Conservation (phyloP, 352 stramenopile genomes). For the Globisporangium barbulae region DNA sequence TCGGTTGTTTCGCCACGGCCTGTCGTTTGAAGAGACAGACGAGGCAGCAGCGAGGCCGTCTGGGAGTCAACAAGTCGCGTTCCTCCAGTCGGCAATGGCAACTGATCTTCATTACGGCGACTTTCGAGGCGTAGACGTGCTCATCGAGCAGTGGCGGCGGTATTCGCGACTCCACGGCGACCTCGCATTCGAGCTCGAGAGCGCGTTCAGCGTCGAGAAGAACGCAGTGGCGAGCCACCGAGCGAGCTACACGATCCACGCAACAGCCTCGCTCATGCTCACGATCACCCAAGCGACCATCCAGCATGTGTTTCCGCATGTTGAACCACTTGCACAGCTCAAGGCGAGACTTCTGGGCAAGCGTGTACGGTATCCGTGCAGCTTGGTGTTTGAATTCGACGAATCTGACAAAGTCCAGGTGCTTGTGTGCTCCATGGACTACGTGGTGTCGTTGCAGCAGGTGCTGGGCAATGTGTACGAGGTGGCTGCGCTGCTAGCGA, state of each 20-base stretch:
- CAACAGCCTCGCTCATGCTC: background rate
- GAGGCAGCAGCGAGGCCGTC: background rate
- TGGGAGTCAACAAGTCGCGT: conserved; percentile 11
- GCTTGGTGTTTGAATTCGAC: conserved; percentile 7
- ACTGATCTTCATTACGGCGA: conserved; percentile 11
- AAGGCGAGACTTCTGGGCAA: background rate
- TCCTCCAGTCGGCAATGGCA: conserved; percentile 16
- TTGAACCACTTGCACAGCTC: background rate
- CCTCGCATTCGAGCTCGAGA: background rate
- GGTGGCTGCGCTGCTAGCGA: background rate
- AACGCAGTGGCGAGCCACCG: no score
- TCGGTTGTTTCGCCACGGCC: conserved; percentile 23
- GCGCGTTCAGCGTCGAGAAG: background rate
- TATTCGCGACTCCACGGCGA: conserved; percentile 10
- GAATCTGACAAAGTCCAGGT: background rate
- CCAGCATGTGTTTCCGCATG: conserved; percentile 8
- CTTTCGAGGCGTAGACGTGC: conserved; percentile 10
- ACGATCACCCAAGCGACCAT: conserved; percentile 6
- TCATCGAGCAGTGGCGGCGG: conserved; percentile 18
- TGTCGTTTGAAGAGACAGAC: background rate
- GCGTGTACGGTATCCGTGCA: background rate
- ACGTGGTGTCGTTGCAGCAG: background rate
- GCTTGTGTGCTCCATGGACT: background rate
- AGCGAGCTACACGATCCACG: background rate
- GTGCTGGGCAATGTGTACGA: background rate